Conservation (phyloP, 495 filamentous ascomycete genomes). For the Pyronema domesticum region DNA sequence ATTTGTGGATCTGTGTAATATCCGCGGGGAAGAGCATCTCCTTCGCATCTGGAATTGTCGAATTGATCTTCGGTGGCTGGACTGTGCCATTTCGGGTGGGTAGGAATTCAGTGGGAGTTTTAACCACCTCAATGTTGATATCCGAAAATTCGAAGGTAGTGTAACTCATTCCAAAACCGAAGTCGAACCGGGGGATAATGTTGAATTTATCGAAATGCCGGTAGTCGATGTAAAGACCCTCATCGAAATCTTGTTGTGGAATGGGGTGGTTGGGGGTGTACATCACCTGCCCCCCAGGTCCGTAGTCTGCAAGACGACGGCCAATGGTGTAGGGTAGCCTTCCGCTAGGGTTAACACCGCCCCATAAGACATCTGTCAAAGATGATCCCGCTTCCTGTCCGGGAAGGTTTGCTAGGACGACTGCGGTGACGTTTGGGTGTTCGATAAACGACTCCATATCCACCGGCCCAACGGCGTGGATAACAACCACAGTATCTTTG, state of each 20-base stretch:
- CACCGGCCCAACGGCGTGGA: constrained; percentile 81
- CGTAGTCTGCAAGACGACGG: constrained; percentile 64
- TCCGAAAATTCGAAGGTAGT: constrained; percentile 42
- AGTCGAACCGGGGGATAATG: constrained; percentile 53
- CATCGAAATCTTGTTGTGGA: constrained; percentile 71
- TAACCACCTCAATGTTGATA: constrained; percentile 24
- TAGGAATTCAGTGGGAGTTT: constrained; percentile 35
- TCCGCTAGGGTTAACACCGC: constrained; percentile 68
- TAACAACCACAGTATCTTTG: constrained; percentile 56
- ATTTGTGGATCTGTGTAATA: constrained; percentile 54
- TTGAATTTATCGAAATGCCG: constrained; percentile 64
- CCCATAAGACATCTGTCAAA: constrained; percentile 67
- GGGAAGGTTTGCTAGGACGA: constrained; percentile 73
- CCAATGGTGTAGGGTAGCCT: constrained; percentile 83
- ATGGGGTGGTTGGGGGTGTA: constrained; percentile 52
- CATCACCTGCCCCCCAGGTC: constrained; percentile 55
- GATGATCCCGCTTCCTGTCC: constrained; percentile 83
- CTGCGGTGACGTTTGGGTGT: constrained; percentile 56
- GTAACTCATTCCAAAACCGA: constrained; percentile 67
- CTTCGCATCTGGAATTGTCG: constrained; percentile 34
- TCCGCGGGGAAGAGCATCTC: constrained; percentile 46
- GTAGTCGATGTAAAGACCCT: constrained; percentile 79
- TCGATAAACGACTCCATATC: constrained; percentile 74
- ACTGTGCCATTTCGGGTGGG: constrained; percentile 33
- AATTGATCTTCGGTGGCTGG: constrained; percentile 43